Base-by-base conservation (phyloP, 2,329 filamentous ascomycete genomes). In the Alternaria longipes region DNA sequence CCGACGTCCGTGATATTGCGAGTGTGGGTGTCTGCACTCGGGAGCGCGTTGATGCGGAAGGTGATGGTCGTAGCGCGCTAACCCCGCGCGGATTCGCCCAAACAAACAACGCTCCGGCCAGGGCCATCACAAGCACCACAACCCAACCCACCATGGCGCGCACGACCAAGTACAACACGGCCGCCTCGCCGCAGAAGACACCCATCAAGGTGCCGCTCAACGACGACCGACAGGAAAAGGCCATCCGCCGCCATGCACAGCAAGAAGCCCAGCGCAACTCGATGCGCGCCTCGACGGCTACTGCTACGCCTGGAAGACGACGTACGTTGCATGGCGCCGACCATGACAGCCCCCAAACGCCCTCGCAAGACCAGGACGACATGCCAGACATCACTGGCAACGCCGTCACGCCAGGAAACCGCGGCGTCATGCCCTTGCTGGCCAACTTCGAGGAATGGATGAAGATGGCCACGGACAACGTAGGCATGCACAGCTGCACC, bases 371-470 rank as follows among this genome's bases (percentile, higher is more conserved):
- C 57, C 62, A 76, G 52, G 88, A 88, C 61, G 83, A 89, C 64
- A 85, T 89, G 72, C 81, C 79, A 38, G 74, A 78, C 61, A 90
- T 92, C 46, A 88, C 87, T 60, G 91, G 91, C 32, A 88, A 85
- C 65, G 92, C 91, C 38, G 91, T 97, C 55, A 97, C 95, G 61
- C 95, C 94, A 55, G 94, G 97, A 90, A 97, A 97, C 85, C 91
- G 94, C 63, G 92, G 94, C 63, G 92, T 74, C 34, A 70, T 97
- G 28, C 95, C 95, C 1, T 91, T 99, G 71, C 84, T 99, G 56
- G 95, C 95, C 74, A 99, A 99, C 81, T 99, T 98, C 73, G 95
- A 99, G 79, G 95, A 99, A 78, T 98, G 94, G 95, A 98, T 99
- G 93, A 99, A 98, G 85, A 97, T 99, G 93, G 95, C 95, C 2